Evolutionary conservation across 108 stramenopile genomes (phyloP).

Genomic region (Nitzschia sp.): DNA sequence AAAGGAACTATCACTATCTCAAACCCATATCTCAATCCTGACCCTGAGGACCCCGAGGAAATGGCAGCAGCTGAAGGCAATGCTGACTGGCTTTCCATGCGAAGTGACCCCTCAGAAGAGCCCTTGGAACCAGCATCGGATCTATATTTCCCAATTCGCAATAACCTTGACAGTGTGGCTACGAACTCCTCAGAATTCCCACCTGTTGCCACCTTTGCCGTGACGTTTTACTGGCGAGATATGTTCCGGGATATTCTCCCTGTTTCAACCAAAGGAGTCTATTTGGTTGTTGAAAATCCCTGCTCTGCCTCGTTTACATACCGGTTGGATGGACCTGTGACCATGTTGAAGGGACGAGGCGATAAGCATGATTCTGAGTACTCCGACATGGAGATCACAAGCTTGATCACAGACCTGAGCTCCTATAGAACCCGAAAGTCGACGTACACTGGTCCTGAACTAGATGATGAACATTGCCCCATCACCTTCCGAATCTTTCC

Average conservation of each 20-base stretch:
- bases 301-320: slow-evolving; percentile 42
- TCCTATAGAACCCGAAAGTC: not conserved
- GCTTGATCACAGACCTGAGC: not conserved
- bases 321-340: slow-evolving; percentile 30
- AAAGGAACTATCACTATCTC: slow-evolving; percentile 11
- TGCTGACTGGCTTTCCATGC: slow-evolving; percentile 15
- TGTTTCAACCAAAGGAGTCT: slow-evolving; percentile 40
- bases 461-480: slow-evolving; percentile 17
- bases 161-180: not conserved
- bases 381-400: slow-evolving; percentile 2
- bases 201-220: slow-evolving; percentile 29
- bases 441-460: slow-evolving; percentile 15
- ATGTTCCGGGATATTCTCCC: slow-evolving; percentile 40
- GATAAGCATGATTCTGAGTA: slow-evolving; percentile 47
- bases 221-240: slow-evolving; percentile 47
- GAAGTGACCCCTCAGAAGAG: slow-evolving; percentile 41
- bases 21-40: slow-evolving; percentile 1
- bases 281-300: slow-evolving; percentile 39
- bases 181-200: not conserved
- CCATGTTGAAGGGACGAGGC: slow-evolving; percentile 42
- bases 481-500: slow-evolving; percentile 27
- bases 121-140: slow-evolving; percentile 16
- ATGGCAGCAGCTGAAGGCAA: slow-evolving; percentile 14
- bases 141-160: not conserved
- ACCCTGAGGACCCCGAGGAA: slow-evolving; percentile 34